Base-by-base conservation (phyloP, 2,329 filamentous ascomycete genomes). In the Beauveria sp. region DNA sequence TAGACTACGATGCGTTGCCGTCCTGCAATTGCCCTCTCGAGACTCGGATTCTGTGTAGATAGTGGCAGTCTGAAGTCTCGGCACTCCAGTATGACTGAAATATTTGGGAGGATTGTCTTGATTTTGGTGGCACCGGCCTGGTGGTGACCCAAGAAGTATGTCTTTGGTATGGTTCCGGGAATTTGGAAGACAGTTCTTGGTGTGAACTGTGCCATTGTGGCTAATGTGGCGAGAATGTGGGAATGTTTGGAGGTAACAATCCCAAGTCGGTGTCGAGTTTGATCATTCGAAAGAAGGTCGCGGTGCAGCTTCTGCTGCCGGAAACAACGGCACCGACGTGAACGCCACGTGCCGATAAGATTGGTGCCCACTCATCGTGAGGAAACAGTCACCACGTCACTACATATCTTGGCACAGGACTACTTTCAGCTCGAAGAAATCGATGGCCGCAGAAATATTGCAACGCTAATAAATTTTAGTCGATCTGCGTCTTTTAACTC, bases 101-200 rank as follows among this genome's bases (percentile, higher is more conserved):
- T 90, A 65, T 86, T 87, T 31, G 87, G 86, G 54, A 99, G 83
- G 71, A 90, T 82, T 45, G 84, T 84, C 72, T 90, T 90, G 88
- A 98, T 96, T 72, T 90, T 88, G 53, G 83, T 80, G 38, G 96
- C 80, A 18, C 90, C 95, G 10, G 89, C 83, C 64, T 86, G 85
- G 80, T 99, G 95, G 77, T 99, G 95, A 65, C 95, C 95, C 52
- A 98, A 83, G 77, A 91, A 99, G 77, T 98, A 99, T 63, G 93
- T 95, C 66, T 91, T 87, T 45, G 90, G 88, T 64, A 98, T 88
- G 58, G 87, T 89, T 49, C 78, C 70, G 60, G 93, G 88, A 49
- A 87, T 79, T 45, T 88, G 86, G 74, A 96, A 98, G 59, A 78
- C 76, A 66, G 79, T 74, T 68, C 93, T 90, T 28, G 95, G 91